Conservation (phyloP, 1,139 yeast genomes). For the Nakaseomyces bracarensis region DNA sequence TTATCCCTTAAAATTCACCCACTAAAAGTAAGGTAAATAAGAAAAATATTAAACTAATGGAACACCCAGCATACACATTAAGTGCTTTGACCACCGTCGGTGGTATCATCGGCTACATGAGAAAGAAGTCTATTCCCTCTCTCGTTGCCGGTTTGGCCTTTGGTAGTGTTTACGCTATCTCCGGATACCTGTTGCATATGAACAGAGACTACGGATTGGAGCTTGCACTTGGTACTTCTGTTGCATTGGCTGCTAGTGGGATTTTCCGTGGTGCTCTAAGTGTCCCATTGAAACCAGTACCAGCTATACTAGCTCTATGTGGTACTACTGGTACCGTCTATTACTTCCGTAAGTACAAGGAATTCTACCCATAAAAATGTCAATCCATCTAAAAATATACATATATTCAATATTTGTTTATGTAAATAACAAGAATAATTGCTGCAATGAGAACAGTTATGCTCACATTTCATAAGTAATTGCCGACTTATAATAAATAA, state of each 20-base stretch:
- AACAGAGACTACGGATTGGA: slow-evolving; percentile 78
- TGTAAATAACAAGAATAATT: too few species aligned
- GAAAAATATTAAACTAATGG: too few species aligned
- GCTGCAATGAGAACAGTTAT: too few species aligned
- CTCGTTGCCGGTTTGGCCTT: slow-evolving; percentile 68
- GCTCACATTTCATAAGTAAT: too few species aligned
- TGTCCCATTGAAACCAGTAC: slow-evolving; percentile 63
- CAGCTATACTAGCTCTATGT: slow-evolving; percentile 52
- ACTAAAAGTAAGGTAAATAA: too few species aligned
- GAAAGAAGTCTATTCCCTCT: slow-evolving; percentile 65
- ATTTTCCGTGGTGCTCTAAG: slow-evolving; percentile 56
- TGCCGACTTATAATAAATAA: too few species aligned
- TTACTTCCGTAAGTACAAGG: slow-evolving; percentile 63
- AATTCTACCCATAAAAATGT: slow-evolving; percentile 48
- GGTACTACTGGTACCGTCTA: slow-evolving; percentile 63
- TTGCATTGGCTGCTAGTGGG: slow-evolving; percentile 60
- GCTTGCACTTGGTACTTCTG: slow-evolving; percentile 65
- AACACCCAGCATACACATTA: slow-evolving; percentile 71
- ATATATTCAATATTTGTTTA: too few species aligned
- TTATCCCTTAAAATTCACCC: too few species aligned
- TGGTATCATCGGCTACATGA: slow-evolving; percentile 58
- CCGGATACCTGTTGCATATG: slow-evolving; percentile 67
- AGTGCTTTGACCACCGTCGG: slow-evolving; percentile 70
- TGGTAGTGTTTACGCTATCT: slow-evolving; percentile 59
- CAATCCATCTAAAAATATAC: too few species aligned